phyloP scores from a whole-genome alignment of 331 rosid species.

The Acacia concinna region DNA sequence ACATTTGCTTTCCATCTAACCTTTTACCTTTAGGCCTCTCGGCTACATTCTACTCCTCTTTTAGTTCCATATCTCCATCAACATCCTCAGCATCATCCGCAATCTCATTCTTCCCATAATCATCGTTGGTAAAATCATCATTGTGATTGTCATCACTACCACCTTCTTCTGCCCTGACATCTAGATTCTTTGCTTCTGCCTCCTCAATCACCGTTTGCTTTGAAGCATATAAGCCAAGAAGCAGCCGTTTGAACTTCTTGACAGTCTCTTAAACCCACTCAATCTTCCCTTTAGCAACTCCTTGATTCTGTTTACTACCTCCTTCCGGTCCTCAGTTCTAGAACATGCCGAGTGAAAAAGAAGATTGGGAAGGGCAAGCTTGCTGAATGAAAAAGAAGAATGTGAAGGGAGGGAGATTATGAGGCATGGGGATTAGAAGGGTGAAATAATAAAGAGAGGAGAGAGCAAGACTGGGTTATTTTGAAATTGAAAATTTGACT shows the following conservation, averaged over 20 bases:
- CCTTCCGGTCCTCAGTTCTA: no score
- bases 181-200: slow-evolving; percentile 15
- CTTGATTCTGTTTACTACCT: no score
- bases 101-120: slow-evolving; percentile 69
- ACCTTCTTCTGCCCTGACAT: slow-evolving; percentile 30
- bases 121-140: slow-evolving; percentile 78
- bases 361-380: no score
- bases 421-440: no score
- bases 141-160: slow-evolving; percentile 18
- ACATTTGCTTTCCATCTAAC: slow-evolving; percentile 47
- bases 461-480: no score
- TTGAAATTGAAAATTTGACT: no score
- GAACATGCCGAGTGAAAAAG: no score
- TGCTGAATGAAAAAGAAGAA: no score
- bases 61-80: slow-evolving; percentile 57
- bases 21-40: slow-evolving; percentile 43
- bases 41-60: slow-evolving; percentile 39
- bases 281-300: slow-evolving; percentile 62
- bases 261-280: slow-evolving; percentile 58
- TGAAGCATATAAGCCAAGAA: slow-evolving; percentile 25
- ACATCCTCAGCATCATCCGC: slow-evolving; percentile 40
- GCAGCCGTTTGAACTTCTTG: slow-evolving; percentile 48
- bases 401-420: no score
- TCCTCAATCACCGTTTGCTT: slow-evolving; percentile 45
- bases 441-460: no score